phyloP scores from a whole-genome alignment of 257 asterid genomes.

The Avicennia marina region DNA sequence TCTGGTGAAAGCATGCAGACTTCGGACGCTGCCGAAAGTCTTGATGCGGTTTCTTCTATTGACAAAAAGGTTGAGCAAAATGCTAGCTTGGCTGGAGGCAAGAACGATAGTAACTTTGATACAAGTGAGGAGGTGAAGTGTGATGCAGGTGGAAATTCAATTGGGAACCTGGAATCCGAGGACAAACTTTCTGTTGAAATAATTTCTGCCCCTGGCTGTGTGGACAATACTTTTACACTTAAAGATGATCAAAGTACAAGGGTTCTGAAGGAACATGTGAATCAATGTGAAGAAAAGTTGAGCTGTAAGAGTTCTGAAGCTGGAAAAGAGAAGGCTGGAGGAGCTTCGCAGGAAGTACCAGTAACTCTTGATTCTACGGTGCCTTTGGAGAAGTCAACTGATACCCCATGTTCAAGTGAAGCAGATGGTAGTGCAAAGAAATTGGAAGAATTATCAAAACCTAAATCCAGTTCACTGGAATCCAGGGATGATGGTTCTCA shows the following conservation, averaged over 20 bases:
- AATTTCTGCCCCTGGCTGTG: slow-evolving; percentile 21
- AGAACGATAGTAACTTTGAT: slow-evolving; percentile 15
- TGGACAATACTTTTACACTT: too few species aligned
- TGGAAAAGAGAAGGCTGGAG: slow-evolving; percentile 26
- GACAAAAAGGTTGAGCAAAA: slow-evolving; percentile 22
- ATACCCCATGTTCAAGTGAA: too few species aligned
- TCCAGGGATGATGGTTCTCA: too few species aligned
- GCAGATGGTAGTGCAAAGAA: too few species aligned
- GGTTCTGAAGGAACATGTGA: slow-evolving; percentile 23
- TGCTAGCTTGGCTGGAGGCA: slow-evolving; percentile 10
- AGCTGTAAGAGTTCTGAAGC: slow-evolving; percentile 15
- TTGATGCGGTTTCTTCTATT: slow-evolving; percentile 22
- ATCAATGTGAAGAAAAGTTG: slow-evolving; percentile 21
- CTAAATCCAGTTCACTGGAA: slow-evolving; percentile 16
- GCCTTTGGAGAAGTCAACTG: slow-evolving; percentile 15
- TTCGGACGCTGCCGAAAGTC: slow-evolving; percentile 12
- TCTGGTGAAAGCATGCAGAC: slow-evolving; percentile 20
- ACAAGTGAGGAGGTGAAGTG: slow-evolving; percentile 17
- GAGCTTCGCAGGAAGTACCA: slow-evolving; percentile 21
- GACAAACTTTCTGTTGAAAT: slow-evolving; percentile 20
- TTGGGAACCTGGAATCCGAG: slow-evolving; percentile 16
- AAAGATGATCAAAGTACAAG: slow-evolving; percentile 20
- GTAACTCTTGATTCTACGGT: slow-evolving; percentile 11
- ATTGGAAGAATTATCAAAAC: slow-evolving; percentile 13
- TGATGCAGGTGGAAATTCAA: slow-evolving; percentile 15